A percentile compares a stretch with the other conserved stretches of the same genome.
Evolutionary conservation across 768 basidiomycete genomes (phyloP).

Genomic region (Boletus reticulatus): DNA sequence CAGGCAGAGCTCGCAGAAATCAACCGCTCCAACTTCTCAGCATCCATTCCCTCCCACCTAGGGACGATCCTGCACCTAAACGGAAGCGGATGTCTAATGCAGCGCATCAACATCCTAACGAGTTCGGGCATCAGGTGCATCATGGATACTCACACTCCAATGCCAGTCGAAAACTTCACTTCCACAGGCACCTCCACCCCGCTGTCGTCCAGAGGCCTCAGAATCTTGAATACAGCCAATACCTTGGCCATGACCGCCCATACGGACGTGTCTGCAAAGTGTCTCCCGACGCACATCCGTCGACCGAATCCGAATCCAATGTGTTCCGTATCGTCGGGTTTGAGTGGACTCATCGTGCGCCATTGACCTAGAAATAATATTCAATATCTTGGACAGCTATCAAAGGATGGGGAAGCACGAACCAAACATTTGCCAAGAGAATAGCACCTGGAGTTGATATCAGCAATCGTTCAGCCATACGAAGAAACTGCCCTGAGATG

Average conservation of each 20-base stretch:
- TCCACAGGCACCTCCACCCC: too few relatives aligned
- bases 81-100: neutral
- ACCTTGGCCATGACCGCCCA: neutral
- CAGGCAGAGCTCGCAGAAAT: too few relatives aligned
- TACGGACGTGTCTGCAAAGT: neutral
- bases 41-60: neutral
- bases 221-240: too few relatives aligned
- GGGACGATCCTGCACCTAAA: neutral
- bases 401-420: neutral
- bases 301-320: neutral
- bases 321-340: too few relatives aligned
- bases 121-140: too few relatives aligned
- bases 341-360: neutral
- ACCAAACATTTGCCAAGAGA: slow-evolving; percentile 8
- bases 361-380: neutral
- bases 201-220: too few relatives aligned
- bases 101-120: neutral
- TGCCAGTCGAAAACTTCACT: too few relatives aligned
- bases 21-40: too few relatives aligned
- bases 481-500: neutral
- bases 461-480: neutral
- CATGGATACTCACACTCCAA: too few relatives aligned
- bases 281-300: neutral
- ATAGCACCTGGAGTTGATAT: neutral
- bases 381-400: too few relatives aligned